phyloP scores from a whole-genome alignment of 2,329 filamentous ascomycete genomes.

The Plectosphaerella cucumerina region DNA sequence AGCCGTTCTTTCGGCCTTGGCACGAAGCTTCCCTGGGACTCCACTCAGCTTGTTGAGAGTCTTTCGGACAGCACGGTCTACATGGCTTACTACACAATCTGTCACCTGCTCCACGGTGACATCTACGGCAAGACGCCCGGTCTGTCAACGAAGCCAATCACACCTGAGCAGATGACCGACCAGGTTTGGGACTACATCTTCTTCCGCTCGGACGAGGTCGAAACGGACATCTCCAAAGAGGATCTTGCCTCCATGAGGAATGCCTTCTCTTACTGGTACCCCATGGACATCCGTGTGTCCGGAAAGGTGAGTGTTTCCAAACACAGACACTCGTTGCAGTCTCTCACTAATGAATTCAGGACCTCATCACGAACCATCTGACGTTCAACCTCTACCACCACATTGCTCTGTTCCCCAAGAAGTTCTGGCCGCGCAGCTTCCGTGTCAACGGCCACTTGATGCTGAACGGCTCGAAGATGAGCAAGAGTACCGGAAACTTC shows the following conservation, averaged over 20 bases:
- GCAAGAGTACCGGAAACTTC: constrained; percentile 96
- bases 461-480: constrained; percentile 98
- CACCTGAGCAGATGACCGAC: constrained; percentile 83
- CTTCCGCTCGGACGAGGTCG: constrained; percentile 66
- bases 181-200: constrained; percentile 98
- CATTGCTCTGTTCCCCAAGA: constrained; percentile 73
- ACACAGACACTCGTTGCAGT: neutral
- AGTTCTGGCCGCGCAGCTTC: constrained; percentile 85
- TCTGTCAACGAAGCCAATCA: constrained; percentile 53
- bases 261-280: constrained; percentile 97
- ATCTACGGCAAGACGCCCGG: constrained; percentile 76
- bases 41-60: constrained; percentile 84
- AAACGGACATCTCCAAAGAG: constrained; percentile 69
- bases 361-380: constrained; percentile 88
- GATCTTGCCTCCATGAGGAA: constrained; percentile 76
- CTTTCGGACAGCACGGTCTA: constrained; percentile 80
- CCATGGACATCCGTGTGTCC: constrained; percentile 79
- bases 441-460: constrained; percentile 90
- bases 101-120: constrained; percentile 69
- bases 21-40: constrained; percentile 92
- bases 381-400: constrained; percentile 95
- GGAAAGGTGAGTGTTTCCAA: constrained; percentile 53
- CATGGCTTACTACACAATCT: constrained; percentile 47
- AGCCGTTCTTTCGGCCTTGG: constrained; percentile 88
- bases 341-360: constrained; percentile 28